Conservation (phyloP, 2,329 filamentous ascomycete genomes). For the Trichoderma sp. region DNA sequence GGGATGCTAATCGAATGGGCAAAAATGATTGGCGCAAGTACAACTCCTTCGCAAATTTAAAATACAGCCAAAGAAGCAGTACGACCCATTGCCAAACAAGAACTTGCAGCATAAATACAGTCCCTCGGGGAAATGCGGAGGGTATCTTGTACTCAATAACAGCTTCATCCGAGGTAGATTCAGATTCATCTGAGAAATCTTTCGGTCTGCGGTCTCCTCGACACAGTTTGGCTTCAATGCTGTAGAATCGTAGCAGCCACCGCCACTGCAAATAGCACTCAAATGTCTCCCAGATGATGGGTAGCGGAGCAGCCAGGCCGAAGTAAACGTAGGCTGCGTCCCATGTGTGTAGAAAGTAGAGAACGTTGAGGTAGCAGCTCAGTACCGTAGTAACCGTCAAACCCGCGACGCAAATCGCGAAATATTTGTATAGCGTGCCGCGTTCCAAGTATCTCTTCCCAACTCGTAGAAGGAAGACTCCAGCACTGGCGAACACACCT, state of each 20-base stretch:
- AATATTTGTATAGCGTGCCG: background rate
- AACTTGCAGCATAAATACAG: background rate
- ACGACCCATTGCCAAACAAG: background rate
- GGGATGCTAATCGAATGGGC: too few species aligned
- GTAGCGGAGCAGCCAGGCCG: background rate
- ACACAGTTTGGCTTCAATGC: background rate
- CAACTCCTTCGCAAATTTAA: background rate
- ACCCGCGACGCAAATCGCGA: background rate
- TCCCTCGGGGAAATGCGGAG: background rate
- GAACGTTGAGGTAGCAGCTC: background rate
- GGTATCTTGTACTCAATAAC: background rate
- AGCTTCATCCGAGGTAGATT: background rate
- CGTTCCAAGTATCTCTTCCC: background rate
- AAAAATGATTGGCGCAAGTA: background rate
- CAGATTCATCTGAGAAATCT: background rate
- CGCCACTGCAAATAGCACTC: constrained; percentile 12
- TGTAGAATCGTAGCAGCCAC: constrained; percentile 7
- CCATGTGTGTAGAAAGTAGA: constrained; percentile 8
- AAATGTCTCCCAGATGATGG: background rate
- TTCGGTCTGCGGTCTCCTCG: background rate
- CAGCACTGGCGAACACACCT: background rate
- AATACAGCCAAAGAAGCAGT: background rate
- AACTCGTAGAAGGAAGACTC: constrained; percentile 9
- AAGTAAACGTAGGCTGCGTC: background rate
- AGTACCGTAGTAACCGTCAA: constrained; percentile 6